Evolutionary conservation across 2,329 filamentous ascomycete species (phyloP).

Genomic region (Monilinia fructicola): DNA sequence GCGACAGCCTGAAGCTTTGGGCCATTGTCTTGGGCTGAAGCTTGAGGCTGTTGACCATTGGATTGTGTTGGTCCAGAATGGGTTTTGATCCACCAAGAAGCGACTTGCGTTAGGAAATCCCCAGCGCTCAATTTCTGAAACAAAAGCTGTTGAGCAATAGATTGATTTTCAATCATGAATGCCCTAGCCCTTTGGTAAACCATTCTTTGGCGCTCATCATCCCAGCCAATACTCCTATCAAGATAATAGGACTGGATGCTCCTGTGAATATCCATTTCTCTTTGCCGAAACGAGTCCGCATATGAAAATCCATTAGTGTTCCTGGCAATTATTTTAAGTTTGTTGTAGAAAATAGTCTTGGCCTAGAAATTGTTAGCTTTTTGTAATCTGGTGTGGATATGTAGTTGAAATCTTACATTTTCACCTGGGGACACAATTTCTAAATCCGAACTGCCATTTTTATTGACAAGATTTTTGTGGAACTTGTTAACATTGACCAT

Average conservation of each 20-base stretch:
- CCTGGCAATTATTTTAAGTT: not conserved
- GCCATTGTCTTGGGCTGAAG: not conserved
- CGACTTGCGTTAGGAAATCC: not conserved
- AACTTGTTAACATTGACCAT: not conserved
- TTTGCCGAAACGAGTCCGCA: not conserved
- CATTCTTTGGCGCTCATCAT: not conserved
- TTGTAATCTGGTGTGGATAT: not conserved
- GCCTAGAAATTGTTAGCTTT: slow-evolving; percentile 7
- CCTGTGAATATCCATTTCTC: not conserved
- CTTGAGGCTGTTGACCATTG: not conserved
- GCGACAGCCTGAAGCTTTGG: not conserved
- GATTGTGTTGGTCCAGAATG: not conserved
- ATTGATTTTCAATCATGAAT: not conserved
- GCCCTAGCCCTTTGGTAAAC: not conserved
- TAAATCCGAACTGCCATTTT: not conserved
- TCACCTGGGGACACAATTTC: not conserved
- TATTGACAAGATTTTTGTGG: too few relatives aligned
- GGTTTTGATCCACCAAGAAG: not conserved
- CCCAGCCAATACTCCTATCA: not conserved
- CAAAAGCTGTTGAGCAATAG: not conserved
- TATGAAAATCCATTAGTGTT: not conserved
- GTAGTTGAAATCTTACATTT: not conserved
- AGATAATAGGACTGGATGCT: not conserved
- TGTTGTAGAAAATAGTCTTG: not conserved
- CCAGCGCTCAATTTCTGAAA: not conserved